phyloP scores from a whole-genome alignment of 768 basidiomycete genomes.

The Lentinula raphanica region DNA sequence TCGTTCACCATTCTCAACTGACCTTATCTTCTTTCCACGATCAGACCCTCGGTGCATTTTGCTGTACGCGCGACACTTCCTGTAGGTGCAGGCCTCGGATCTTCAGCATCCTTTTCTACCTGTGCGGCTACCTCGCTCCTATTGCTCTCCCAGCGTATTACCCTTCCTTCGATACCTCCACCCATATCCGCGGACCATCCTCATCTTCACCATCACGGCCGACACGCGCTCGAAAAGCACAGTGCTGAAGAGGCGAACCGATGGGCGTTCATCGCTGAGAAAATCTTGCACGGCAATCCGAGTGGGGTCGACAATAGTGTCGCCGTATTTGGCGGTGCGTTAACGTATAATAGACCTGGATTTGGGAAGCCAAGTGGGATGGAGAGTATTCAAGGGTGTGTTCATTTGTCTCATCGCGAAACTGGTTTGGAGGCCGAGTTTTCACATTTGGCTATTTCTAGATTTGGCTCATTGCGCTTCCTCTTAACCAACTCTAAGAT shows the following conservation, averaged over 20 bases:
- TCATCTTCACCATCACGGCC: slow-evolving; percentile 60
- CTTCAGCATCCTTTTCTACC: slow-evolving; percentile 91
- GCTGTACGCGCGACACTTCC: slow-evolving; percentile 85
- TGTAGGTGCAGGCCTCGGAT: slow-evolving; percentile 93
- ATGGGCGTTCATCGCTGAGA: slow-evolving; percentile 94
- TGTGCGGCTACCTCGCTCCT: slow-evolving; percentile 80
- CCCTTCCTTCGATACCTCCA: slow-evolving; percentile 44
- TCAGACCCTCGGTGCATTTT: slow-evolving; percentile 75
- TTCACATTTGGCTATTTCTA: slow-evolving; percentile 23
- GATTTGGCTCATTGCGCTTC: slow-evolving; percentile 89
- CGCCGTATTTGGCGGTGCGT: slow-evolving; percentile 85
- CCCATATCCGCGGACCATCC: slow-evolving; percentile 47
- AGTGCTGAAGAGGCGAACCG: slow-evolving; percentile 80
- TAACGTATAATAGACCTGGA: slow-evolving; percentile 81
- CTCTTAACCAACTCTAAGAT: slow-evolving; percentile 90
- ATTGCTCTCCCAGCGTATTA: slow-evolving; percentile 67
- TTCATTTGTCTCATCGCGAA: too few relatives aligned
- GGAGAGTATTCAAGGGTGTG: slow-evolving; percentile 82
- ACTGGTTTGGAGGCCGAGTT: too few relatives aligned
- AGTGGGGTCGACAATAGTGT: slow-evolving; percentile 98
- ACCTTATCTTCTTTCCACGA: slow-evolving; percentile 9
- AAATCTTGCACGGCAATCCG: slow-evolving; percentile 94
- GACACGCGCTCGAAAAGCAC: slow-evolving; percentile 54
- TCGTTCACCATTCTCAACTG: background rate
- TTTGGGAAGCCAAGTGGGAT: slow-evolving; percentile 77